These are phyloP conservation scores for Rubroshorea leprosula DNA, from an alignment of 345 rosid species.

Conservation along the genomic window DNA sequence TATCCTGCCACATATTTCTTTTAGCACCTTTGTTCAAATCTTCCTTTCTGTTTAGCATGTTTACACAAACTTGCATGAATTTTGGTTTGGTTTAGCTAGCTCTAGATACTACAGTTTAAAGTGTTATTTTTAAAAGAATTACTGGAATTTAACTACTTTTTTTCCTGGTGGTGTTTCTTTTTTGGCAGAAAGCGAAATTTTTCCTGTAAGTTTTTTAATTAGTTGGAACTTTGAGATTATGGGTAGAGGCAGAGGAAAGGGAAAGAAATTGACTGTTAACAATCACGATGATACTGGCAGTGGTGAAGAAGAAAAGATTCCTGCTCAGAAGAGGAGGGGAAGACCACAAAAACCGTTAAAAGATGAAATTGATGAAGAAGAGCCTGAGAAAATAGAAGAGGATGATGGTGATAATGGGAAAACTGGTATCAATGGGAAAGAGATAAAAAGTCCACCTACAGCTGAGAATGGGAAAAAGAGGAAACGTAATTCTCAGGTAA, in stretches of 20 bases:
- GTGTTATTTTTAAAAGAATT: too few relatives aligned
- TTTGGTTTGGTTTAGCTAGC: too few relatives aligned
- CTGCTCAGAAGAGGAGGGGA: slow-evolving; percentile 64
- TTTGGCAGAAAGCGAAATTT: background rate
- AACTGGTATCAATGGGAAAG: slow-evolving; percentile 27
- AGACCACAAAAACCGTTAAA: slow-evolving; percentile 61
- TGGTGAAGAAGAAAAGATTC: slow-evolving; percentile 66
- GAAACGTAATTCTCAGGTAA: slow-evolving; percentile 38
- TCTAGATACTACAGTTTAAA: too few relatives aligned
- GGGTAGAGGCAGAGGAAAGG: slow-evolving; percentile 83
- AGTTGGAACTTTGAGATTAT: slow-evolving; percentile 26
- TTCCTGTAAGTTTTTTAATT: slow-evolving; percentile 20
- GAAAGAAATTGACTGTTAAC: slow-evolving; percentile 41
- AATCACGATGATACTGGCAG: slow-evolving; percentile 50
- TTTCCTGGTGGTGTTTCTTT: background rate
- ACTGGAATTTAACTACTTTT: too few relatives aligned
- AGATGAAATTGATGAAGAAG: slow-evolving; percentile 55
- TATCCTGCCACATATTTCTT: too few relatives aligned
- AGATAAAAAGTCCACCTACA: slow-evolving; percentile 28
- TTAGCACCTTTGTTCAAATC: too few relatives aligned
- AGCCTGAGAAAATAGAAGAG: slow-evolving; percentile 40
- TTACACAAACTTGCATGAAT: too few relatives aligned
- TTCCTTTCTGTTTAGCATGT: too few relatives aligned
- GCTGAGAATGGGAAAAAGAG: slow-evolving; percentile 61
- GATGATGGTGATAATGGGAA: slow-evolving; percentile 49